These are phyloP conservation scores for Atkinsonella hypoxylon DNA, from an alignment of 2,329 filamentous ascomycete species.

Conservation along the genomic window DNA sequence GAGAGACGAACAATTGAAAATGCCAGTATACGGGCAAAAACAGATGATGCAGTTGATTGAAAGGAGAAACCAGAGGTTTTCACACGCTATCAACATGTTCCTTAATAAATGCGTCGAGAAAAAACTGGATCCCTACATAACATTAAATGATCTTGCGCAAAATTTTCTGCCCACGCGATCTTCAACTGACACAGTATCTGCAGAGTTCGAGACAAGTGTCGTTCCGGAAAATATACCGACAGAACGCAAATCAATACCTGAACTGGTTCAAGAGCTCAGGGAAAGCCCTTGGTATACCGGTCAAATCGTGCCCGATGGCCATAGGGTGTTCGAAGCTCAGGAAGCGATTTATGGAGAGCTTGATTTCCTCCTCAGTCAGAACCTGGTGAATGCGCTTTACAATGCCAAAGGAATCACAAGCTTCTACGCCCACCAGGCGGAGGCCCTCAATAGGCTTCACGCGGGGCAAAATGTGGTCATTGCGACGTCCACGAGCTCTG, in stretches of 20 bases:
- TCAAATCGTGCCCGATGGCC: slow-evolving; percentile 87
- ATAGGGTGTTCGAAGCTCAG: slow-evolving; percentile 81
- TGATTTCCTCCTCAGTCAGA: slow-evolving; percentile 76
- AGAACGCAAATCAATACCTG: slow-evolving; percentile 66
- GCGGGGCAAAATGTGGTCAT: slow-evolving; percentile 81
- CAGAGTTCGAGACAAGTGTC: slow-evolving; percentile 25
- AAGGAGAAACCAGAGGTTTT: slow-evolving; percentile 77
- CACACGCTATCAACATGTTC: slow-evolving; percentile 63
- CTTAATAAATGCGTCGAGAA: slow-evolving; percentile 60
- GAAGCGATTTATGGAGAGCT: slow-evolving; percentile 72
- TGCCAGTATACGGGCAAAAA: slow-evolving; percentile 87
- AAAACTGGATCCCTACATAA: slow-evolving; percentile 53
- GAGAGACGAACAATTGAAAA: slow-evolving; percentile 69
- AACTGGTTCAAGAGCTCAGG: slow-evolving; percentile 78
- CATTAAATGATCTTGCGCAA: slow-evolving; percentile 46
- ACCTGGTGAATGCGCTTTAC: slow-evolving; percentile 90
- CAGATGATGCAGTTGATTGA: slow-evolving; percentile 84
- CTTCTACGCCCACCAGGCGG: slow-evolving; percentile 84
- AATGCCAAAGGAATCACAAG: slow-evolving; percentile 79
- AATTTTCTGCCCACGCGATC: slow-evolving; percentile 51
- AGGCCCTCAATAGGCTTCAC: slow-evolving; percentile 81
- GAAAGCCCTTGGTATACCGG: slow-evolving; percentile 76
- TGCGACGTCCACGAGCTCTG: slow-evolving; percentile 88
- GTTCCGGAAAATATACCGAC: slow-evolving; percentile 64
- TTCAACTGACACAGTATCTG: slow-evolving; percentile 21